phyloP scores from a whole-genome alignment of 2,329 filamentous ascomycete genomes.

The Epichloe sylvatica region DNA sequence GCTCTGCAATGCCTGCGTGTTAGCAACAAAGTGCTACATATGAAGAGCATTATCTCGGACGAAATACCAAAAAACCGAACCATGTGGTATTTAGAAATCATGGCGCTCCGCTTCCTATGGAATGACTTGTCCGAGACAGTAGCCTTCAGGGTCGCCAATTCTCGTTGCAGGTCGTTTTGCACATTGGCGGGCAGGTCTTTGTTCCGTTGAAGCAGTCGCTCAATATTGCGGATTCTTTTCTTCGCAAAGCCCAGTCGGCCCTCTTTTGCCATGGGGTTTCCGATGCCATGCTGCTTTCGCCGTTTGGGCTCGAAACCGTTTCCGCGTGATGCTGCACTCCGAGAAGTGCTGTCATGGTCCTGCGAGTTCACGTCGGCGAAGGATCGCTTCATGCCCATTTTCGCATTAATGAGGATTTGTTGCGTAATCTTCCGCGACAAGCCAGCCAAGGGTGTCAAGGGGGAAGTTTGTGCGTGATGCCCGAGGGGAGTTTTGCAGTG shows the following conservation, averaged over 20 bases:
- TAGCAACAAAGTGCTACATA: not conserved
- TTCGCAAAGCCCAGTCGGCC: constrained; percentile 48
- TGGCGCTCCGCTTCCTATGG: constrained; percentile 49
- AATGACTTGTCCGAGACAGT: constrained; percentile 46
- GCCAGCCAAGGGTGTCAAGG: not conserved
- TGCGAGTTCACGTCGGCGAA: constrained; percentile 15
- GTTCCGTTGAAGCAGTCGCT: constrained; percentile 47
- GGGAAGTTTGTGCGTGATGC: too few relatives aligned
- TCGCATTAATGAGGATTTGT: not conserved
- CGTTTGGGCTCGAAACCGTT: constrained; percentile 14
- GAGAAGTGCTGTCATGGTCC: constrained; percentile 1
- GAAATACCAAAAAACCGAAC: constrained; percentile 63
- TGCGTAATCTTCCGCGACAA: not conserved
- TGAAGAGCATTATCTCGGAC: not conserved
- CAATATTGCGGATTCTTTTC: constrained; percentile 56
- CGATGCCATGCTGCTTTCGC: constrained; percentile 19
- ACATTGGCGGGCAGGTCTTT: constrained; percentile 53
- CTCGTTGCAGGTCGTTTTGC: constrained; percentile 55
- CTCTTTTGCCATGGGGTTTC: constrained; percentile 30
- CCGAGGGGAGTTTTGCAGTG: not conserved
- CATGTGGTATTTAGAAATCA: constrained; percentile 73
- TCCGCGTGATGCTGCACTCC: not conserved
- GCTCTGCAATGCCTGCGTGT: constrained; percentile 31
- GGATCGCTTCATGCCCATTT: constrained; percentile 20
- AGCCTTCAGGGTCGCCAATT: constrained; percentile 51